These are phyloP conservation scores for Daldinia childiae DNA, from an alignment of 495 filamentous ascomycete species.

Conservation along the genomic window DNA sequence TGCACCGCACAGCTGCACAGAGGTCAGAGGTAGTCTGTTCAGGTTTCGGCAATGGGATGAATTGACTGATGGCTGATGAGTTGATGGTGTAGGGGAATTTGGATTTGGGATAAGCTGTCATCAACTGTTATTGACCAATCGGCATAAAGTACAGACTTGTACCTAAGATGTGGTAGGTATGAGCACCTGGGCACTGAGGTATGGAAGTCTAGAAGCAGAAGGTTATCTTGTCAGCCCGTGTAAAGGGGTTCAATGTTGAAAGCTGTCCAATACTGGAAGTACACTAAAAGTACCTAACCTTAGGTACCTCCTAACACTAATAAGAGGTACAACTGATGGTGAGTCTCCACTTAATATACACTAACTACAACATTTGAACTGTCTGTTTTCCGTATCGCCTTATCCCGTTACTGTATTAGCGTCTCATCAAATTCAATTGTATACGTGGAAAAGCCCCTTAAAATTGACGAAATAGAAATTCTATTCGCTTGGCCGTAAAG, in stretches of 20 bases:
- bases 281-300: not conserved
- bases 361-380: conserved; percentile 6
- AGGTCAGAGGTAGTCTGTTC: not conserved
- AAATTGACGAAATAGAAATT: not conserved
- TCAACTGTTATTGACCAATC: conserved; percentile 35
- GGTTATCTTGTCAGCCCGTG: conserved; percentile 13
- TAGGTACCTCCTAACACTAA: too few relatives aligned
- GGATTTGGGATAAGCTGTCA: conserved; percentile 42
- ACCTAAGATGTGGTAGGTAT: not conserved
- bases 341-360: not conserved
- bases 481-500: conserved; percentile 16
- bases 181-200: not conserved
- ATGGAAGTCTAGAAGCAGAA: conserved; percentile 31
- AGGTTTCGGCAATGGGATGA: conserved; percentile 8
- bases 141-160: conserved; percentile 13
- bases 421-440: conserved; percentile 33
- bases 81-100: conserved; percentile 25
- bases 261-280: conserved; percentile 28
- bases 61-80: conserved; percentile 14
- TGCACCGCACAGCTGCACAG: not conserved
- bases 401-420: conserved; percentile 35
- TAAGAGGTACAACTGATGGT: not conserved
- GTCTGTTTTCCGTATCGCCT: conserved; percentile 9
- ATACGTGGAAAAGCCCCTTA: conserved; percentile 8
- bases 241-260: conserved; percentile 27